Conservation (phyloP, 1,284 basidiomycete species). For the Albatrellus sp. region DNA sequence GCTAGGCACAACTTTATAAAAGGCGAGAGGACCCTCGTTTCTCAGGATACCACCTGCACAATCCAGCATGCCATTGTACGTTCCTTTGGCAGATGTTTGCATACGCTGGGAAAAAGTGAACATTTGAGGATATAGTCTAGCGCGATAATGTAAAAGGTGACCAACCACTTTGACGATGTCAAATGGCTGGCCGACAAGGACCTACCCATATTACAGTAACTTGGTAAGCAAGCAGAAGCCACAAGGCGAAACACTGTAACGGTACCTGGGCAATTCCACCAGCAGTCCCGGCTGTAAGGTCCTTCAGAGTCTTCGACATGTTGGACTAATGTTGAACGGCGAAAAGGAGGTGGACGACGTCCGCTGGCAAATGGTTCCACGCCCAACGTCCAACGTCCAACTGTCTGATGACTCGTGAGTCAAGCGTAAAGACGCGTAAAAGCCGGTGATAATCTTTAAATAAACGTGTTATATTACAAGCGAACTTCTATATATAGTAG, state of each 20-base stretch:
- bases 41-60: slow-evolving; percentile 82
- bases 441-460: too few species aligned
- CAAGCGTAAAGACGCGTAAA: too few species aligned
- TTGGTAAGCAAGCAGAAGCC: not conserved
- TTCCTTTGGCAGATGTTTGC: slow-evolving; percentile 89
- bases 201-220: slow-evolving; percentile 26
- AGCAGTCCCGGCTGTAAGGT: slow-evolving; percentile 74
- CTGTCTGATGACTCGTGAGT: too few species aligned
- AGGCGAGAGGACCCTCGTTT: slow-evolving; percentile 87
- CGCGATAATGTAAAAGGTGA: slow-evolving; percentile 13
- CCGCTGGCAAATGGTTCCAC: not conserved
- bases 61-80: slow-evolving; percentile 79
- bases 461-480: too few species aligned
- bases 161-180: slow-evolving; percentile 93
- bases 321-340: not conserved
- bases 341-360: too few species aligned
- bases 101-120: slow-evolving; percentile 45
- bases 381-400: not conserved
- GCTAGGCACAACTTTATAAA: slow-evolving; percentile 72
- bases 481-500: too few species aligned
- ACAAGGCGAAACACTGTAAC: slow-evolving; percentile 6
- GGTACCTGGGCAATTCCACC: slow-evolving; percentile 82
- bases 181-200: slow-evolving; percentile 89
- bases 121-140: slow-evolving; percentile 8
- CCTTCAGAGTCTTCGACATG: slow-evolving; percentile 54